These are phyloP conservation scores for Acer negundo DNA, from an alignment of 345 rosid genomes.

Conservation along the genomic window DNA sequence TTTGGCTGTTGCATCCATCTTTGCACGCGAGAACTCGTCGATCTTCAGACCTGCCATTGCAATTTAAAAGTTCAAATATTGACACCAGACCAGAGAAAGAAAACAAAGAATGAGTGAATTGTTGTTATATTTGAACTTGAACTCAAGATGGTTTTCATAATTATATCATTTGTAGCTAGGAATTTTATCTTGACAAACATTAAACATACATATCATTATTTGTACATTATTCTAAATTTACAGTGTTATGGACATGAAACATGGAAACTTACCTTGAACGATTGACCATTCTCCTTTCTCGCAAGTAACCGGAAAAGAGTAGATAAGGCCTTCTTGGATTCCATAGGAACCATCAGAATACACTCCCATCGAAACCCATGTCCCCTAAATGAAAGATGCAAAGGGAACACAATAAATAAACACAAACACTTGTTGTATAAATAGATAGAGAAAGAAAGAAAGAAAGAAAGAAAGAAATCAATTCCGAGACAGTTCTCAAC, in stretches of 20 bases:
- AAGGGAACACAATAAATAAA: not conserved
- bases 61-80: not conserved
- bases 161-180: too few species aligned
- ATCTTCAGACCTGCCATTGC: constrained; percentile 52
- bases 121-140: not conserved
- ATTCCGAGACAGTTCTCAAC: constrained; percentile 21
- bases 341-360: constrained; percentile 90
- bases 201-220: not conserved
- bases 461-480: not conserved
- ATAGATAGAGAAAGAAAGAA: not conserved
- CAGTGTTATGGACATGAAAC: not conserved
- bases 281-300: constrained; percentile 80
- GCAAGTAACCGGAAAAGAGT: constrained; percentile 81
- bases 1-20: constrained; percentile 74
- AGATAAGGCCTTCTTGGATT: constrained; percentile 64
- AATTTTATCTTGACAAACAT: not conserved
- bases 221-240: not conserved
- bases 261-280: constrained; percentile 45
- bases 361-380: constrained; percentile 93
- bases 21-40: constrained; percentile 67
- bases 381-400: constrained; percentile 44
- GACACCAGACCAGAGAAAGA: not conserved
- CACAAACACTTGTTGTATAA: not conserved
- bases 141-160: too few species aligned
- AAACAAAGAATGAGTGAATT: not conserved